Conservation (phyloP, 2,329 filamentous ascomycete genomes). For the Tolypocladium sp. region DNA sequence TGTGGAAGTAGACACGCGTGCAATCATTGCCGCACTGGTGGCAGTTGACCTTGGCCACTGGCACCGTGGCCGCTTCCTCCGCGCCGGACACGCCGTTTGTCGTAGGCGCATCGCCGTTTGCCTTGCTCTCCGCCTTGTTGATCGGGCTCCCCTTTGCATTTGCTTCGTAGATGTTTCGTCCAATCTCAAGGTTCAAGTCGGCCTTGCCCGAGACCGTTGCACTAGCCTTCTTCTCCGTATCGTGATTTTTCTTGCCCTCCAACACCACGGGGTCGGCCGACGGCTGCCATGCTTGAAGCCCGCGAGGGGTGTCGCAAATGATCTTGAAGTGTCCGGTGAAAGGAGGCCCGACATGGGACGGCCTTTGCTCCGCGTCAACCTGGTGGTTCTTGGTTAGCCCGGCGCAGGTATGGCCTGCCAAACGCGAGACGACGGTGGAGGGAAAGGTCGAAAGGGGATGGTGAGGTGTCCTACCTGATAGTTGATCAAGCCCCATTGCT, state of each 20-base stretch:
- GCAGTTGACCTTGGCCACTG: conserved; percentile 69
- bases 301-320: conserved; percentile 89
- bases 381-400: conserved; percentile 24
- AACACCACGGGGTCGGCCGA: conserved; percentile 62
- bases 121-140: conserved; percentile 59
- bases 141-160: conserved; percentile 71
- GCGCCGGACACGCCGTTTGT: conserved; percentile 54
- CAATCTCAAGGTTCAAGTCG: conserved; percentile 84
- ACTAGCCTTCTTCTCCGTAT: conserved; percentile 67
- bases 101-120: conserved; percentile 62
- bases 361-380: conserved; percentile 93
- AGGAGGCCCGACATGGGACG: conserved; percentile 89
- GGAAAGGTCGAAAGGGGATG: background rate
- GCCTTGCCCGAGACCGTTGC: conserved; percentile 60
- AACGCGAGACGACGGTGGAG: background rate
- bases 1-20: conserved; percentile 54
- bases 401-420: background rate
- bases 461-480: conserved; percentile 64
- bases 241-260: conserved; percentile 49
- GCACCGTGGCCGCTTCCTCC: conserved; percentile 55
- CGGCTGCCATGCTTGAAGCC: conserved; percentile 91
- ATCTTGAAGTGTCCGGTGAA: conserved; percentile 97
- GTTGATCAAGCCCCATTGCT: conserved; percentile 98
- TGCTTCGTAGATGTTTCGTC: conserved; percentile 91
- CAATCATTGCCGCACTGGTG: conserved; percentile 90